phyloP scores from a whole-genome alignment of 345 rosid genomes.

The Sapria himalayana region DNA sequence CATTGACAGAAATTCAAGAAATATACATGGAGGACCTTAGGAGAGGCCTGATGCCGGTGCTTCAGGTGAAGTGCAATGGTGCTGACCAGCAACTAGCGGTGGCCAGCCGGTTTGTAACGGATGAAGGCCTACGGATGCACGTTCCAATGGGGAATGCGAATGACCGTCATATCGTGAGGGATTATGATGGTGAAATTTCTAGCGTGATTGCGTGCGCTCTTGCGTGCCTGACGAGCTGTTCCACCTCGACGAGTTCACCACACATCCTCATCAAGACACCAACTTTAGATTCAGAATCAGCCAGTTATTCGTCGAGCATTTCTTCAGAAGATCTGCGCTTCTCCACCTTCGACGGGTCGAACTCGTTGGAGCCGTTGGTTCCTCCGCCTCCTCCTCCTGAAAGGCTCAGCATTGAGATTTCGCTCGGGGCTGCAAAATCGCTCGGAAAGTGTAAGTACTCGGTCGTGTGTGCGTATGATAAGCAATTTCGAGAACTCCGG shows the following conservation, averaged over 20 bases:
- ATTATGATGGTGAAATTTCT: constrained; percentile 77
- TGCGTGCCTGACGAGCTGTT: constrained; percentile 32
- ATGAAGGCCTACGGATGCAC: constrained; percentile 64
- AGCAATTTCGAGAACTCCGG: constrained; percentile 62
- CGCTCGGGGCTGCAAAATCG: constrained; percentile 37
- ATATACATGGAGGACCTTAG: constrained; percentile 32
- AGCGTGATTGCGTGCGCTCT: constrained; percentile 83
- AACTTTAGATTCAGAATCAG: constrained; percentile 33
- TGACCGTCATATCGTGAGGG: constrained; percentile 40
- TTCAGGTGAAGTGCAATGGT: constrained; percentile 21
- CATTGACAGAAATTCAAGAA: constrained; percentile 44
- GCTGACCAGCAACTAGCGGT: constrained; percentile 22
- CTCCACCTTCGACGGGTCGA: constrained; percentile 60
- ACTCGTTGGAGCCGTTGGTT: constrained; percentile 34
- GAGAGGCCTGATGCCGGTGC: constrained; percentile 36
- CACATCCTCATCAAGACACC: too few relatives aligned
- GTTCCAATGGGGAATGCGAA: constrained; percentile 31
- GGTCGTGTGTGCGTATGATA: constrained; percentile 45
- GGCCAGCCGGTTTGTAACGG: constrained; percentile 33
- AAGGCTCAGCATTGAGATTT: constrained; percentile 30
- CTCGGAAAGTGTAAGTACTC: constrained; percentile 65
- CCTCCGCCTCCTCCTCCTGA: constrained; percentile 34
- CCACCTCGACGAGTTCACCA: too few relatives aligned
- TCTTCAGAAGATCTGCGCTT: constrained; percentile 37
- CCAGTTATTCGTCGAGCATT: constrained; percentile 14